Percentiles rank a stretch among this genome's conserved stretches.
These are phyloP conservation scores for Zygosaccharomyces kombuchaensis DNA, from an alignment of 805 yeast species.

Conservation along the genomic window DNA sequence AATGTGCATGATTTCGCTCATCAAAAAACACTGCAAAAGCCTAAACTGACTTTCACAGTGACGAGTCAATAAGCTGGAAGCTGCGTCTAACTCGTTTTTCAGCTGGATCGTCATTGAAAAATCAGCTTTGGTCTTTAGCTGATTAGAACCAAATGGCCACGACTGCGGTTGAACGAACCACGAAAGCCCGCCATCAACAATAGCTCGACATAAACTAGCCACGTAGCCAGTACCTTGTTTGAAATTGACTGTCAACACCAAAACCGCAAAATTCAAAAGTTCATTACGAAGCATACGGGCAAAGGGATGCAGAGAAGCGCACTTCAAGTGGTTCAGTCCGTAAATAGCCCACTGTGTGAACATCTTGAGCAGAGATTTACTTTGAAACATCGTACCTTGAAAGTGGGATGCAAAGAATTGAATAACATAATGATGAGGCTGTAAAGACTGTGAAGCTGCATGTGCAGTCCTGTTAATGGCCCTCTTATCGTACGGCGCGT, in stretches of 20 bases:
- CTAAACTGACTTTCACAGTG: conserved; percentile 46
- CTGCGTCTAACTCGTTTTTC: conserved; percentile 25
- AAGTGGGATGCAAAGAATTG: conserved; percentile 68
- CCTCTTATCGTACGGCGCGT: conserved; percentile 73
- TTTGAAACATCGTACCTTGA: conserved; percentile 70
- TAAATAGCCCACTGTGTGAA: conserved; percentile 57
- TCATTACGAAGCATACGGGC: conserved; percentile 74
- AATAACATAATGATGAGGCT: conserved; percentile 68
- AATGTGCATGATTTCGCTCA: conserved; percentile 68
- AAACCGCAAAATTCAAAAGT: conserved; percentile 61
- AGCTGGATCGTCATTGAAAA: conserved; percentile 53
- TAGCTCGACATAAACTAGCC: conserved; percentile 39
- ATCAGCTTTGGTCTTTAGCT: conserved; percentile 66
- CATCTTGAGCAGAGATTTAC: conserved; percentile 62
- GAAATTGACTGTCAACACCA: conserved; percentile 54
- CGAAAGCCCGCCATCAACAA: conserved; percentile 63
- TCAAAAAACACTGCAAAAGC: conserved; percentile 58
- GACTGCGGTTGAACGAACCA: conserved; percentile 68
- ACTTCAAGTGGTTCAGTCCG: conserved; percentile 48
- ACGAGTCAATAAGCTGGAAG: conserved; percentile 18
- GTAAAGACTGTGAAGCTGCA: conserved; percentile 44
- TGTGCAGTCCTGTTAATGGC: conserved; percentile 50
- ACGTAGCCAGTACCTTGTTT: conserved; percentile 46
- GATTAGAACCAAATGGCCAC: conserved; percentile 85
- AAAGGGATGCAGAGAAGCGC: conserved; percentile 79